Conservation (phyloP, 2,329 filamentous ascomycete genomes). For the Ophiostoma sp. region DNA sequence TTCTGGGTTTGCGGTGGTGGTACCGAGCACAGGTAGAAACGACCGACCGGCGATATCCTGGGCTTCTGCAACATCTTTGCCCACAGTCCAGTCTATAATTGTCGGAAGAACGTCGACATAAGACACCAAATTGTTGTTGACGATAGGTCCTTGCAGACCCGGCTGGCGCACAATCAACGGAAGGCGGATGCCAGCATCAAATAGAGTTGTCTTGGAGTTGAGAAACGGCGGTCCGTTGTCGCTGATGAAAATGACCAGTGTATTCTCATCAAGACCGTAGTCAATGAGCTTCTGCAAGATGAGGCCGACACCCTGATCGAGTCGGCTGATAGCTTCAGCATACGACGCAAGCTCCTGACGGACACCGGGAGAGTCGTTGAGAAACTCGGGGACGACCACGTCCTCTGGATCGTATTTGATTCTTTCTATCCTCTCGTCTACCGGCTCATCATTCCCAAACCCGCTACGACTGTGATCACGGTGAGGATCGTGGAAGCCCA, state of each 20-base stretch:
- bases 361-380: conserved; percentile 39
- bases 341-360: conserved; percentile 42
- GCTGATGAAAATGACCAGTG: conserved; percentile 7
- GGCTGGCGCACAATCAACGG: conserved; percentile 38
- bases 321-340: conserved; percentile 38
- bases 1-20: not conserved
- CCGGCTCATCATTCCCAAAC: conserved; percentile 41
- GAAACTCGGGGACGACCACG: conserved; percentile 39
- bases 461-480: conserved; percentile 39
- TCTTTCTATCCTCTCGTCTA: conserved; percentile 28
- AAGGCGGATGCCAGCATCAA: conserved; percentile 5
- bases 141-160: conserved; percentile 28
- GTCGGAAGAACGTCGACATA: conserved; percentile 45
- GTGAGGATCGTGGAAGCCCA: conserved; percentile 45
- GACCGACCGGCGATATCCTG: conserved; percentile 34
- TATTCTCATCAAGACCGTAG: conserved; percentile 31
- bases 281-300: conserved; percentile 36
- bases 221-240: conserved; percentile 35
- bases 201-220: conserved; percentile 33
- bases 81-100: conserved; percentile 38
- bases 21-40: conserved; percentile 36
- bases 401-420: conserved; percentile 31
- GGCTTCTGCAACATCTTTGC: conserved; percentile 12
- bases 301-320: conserved; percentile 41
- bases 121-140: conserved; percentile 43